Evolutionary conservation across 768 basidiomycete genomes (phyloP).

Genomic region (Trametes elegans): DNA sequence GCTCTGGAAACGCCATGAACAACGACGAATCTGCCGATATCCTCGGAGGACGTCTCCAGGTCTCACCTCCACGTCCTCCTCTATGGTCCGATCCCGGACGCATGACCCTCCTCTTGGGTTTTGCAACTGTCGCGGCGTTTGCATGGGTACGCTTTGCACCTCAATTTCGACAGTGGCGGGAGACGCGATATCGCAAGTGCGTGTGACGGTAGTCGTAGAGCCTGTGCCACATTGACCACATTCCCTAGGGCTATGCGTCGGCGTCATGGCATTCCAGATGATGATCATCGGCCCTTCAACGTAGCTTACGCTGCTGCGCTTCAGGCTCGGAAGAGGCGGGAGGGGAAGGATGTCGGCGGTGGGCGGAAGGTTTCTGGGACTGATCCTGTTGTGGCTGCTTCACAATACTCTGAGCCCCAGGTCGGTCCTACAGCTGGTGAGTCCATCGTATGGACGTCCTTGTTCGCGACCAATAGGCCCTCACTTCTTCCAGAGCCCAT

Average conservation of each 20-base stretch:
- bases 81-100: constrained; percentile 24
- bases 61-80: constrained; percentile 37
- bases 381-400: neutral
- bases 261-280: constrained; percentile 81
- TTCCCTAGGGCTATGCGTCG: constrained; percentile 62
- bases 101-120: constrained; percentile 15
- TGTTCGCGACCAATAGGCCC: too few relatives aligned
- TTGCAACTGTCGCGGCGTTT: constrained; percentile 9
- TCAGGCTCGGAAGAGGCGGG: constrained; percentile 10
- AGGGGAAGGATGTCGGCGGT: neutral
- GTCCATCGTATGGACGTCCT: neutral
- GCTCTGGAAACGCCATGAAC: constrained; percentile 45
- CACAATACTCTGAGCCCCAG: neutral
- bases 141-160: constrained; percentile 29
- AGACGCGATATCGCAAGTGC: constrained; percentile 64
- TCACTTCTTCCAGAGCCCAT: neutral
- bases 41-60: constrained; percentile 50
- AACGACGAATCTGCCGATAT: constrained; percentile 66
- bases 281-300: constrained; percentile 79
- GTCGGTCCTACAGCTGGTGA: neutral
- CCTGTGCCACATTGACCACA: neutral
- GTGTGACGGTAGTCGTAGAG: constrained; percentile 27
- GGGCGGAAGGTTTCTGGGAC: neutral
- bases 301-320: constrained; percentile 77
- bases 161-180: constrained; percentile 54